These are phyloP conservation scores for Penicillium nordicum DNA, from an alignment of 2,329 filamentous ascomycete genomes.

Conservation along the genomic window DNA sequence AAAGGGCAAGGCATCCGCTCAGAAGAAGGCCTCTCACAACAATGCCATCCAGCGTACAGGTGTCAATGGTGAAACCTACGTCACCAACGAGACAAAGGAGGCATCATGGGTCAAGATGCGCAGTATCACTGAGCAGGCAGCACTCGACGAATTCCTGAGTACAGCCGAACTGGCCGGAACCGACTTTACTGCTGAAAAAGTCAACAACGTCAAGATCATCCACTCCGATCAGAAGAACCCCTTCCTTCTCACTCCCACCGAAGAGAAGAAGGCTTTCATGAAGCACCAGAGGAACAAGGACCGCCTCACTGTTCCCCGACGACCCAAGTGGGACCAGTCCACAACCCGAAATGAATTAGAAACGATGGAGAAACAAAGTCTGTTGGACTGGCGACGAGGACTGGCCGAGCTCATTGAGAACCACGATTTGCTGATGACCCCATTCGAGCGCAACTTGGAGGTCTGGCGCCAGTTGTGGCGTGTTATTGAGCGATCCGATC, in stretches of 20 bases:
- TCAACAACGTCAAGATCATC: conserved; percentile 98
- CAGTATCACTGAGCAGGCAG: conserved; percentile 94
- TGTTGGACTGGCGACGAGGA: conserved; percentile 84
- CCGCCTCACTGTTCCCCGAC: conserved; percentile 80
- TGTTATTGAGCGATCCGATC: conserved; percentile 92
- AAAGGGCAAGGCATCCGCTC: conserved; percentile 80
- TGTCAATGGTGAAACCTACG: conserved; percentile 79
- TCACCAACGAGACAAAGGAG: conserved; percentile 86
- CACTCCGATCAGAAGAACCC: conserved; percentile 95
- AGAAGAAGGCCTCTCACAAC: conserved; percentile 66
- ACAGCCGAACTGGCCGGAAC: conserved; percentile 97
- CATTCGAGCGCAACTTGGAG: conserved; percentile 94
- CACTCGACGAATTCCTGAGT: conserved; percentile 91
- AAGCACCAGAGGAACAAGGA: conserved; percentile 80
- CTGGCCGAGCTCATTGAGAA: conserved; percentile 91
- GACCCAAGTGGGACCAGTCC: conserved; percentile 80
- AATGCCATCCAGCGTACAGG: conserved; percentile 67
- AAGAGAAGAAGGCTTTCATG: conserved; percentile 72
- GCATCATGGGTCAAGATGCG: conserved; percentile 99
- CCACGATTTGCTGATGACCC: conserved; percentile 92
- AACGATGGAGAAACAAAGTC: conserved; percentile 69
- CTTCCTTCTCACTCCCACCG: conserved; percentile 78
- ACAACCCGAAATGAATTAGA: conserved; percentile 85
- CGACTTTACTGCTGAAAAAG: conserved; percentile 97
- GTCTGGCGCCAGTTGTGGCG: conserved; percentile 98